These are phyloP conservation scores for Neolentinus lepideus DNA, from an alignment of 1,284 basidiomycete genomes.

Conservation along the genomic window DNA sequence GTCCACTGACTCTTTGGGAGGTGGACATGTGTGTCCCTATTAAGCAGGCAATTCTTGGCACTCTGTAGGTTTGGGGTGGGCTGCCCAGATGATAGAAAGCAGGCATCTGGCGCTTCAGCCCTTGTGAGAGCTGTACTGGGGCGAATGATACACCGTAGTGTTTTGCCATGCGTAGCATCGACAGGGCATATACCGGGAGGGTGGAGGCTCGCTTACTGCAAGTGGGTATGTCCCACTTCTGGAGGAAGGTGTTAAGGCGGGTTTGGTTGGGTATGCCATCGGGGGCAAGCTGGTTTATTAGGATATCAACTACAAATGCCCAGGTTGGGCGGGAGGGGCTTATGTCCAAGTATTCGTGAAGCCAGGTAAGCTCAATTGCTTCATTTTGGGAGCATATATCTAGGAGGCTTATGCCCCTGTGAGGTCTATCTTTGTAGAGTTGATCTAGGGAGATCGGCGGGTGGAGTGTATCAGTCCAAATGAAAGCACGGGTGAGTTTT, in stretches of 20 bases:
- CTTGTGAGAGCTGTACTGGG: background rate
- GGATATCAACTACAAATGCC: background rate
- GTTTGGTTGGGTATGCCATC: background rate
- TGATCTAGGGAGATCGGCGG: background rate
- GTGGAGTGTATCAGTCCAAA: conserved; percentile 3
- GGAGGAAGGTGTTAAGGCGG: background rate
- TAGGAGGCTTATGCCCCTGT: background rate
- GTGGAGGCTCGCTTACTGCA: too few relatives aligned
- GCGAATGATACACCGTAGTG: background rate
- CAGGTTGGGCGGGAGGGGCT: background rate
- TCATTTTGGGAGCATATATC: background rate
- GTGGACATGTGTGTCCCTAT: background rate
- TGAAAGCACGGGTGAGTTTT: conserved; percentile 10
- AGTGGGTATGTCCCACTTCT: background rate
- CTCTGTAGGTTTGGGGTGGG: background rate
- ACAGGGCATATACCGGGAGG: background rate
- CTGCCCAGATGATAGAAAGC: background rate
- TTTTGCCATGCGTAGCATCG: background rate
- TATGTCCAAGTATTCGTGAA: background rate
- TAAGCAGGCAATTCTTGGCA: background rate
- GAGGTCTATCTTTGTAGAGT: background rate
- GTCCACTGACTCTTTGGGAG: too few relatives aligned
- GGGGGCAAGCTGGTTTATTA: background rate
- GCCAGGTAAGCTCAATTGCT: background rate
- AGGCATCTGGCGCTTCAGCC: background rate